These are phyloP conservation scores for Metschnikowia amazonensis DNA, from an alignment of 805 yeast species.

Conservation along the genomic window DNA sequence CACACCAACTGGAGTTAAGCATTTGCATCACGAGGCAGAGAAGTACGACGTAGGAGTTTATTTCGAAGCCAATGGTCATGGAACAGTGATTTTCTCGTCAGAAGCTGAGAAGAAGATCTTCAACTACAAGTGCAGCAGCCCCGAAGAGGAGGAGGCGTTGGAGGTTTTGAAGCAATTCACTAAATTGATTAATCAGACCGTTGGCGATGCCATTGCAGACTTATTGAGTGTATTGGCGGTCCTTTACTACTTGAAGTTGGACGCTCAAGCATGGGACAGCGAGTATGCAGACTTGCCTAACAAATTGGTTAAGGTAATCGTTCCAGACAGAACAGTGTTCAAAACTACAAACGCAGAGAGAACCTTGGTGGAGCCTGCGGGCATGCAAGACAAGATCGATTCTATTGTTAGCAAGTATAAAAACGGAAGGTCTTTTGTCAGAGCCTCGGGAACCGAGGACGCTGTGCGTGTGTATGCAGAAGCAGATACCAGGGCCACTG, in stretches of 20 bases:
- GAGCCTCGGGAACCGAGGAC: slow-evolving; percentile 97
- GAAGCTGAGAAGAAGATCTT: slow-evolving; percentile 37
- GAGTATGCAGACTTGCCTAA: slow-evolving; percentile 86
- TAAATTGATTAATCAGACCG: slow-evolving; percentile 86
- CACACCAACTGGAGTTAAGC: slow-evolving; percentile 96
- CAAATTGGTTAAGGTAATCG: slow-evolving; percentile 73
- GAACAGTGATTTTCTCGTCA: slow-evolving; percentile 81
- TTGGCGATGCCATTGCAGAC: slow-evolving; percentile 98
- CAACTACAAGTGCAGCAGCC: slow-evolving; percentile 27
- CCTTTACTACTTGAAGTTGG: slow-evolving; percentile 49
- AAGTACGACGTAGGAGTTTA: slow-evolving; percentile 87
- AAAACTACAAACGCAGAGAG: slow-evolving; percentile 90
- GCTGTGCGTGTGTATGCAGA: slow-evolving; percentile 96
- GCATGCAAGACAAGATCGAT: slow-evolving; percentile 74
- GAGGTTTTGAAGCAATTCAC: slow-evolving; percentile 57
- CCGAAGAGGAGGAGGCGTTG: slow-evolving; percentile 48
- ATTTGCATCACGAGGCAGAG: slow-evolving; percentile 87
- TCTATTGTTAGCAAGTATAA: slow-evolving; percentile 50
- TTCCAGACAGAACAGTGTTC: slow-evolving; percentile 74
- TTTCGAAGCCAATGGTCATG: slow-evolving; percentile 99
- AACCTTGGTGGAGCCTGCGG: slow-evolving; percentile 67
- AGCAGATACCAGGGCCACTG: slow-evolving; percentile 47
- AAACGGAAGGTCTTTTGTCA: slow-evolving; percentile 81
- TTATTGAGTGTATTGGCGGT: slow-evolving; percentile 72
- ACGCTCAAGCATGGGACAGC: slow-evolving; percentile 69